These are phyloP conservation scores for Bonnemaisonia californica DNA, from an alignment of 31 red algal species.

Conservation along the genomic window DNA sequence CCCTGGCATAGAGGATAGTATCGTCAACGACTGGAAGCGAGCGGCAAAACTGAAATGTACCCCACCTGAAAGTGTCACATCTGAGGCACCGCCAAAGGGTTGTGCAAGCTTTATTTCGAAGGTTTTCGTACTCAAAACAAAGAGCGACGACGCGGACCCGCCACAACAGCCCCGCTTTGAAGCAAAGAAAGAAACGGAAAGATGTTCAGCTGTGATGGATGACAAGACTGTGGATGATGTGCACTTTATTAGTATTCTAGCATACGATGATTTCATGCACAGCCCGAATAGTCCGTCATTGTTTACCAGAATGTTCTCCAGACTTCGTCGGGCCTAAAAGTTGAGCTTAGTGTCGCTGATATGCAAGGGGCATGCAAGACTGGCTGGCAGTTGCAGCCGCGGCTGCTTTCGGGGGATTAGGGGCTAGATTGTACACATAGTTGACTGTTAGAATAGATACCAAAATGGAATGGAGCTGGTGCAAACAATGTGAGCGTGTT, in stretches of 20 bases:
- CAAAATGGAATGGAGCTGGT: not conserved
- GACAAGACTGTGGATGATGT: conserved; percentile 12
- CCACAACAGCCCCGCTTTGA: not conserved
- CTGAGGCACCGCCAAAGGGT: not conserved
- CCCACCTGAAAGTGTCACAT: not conserved
- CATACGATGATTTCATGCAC: conserved; percentile 23
- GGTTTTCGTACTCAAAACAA: not conserved
- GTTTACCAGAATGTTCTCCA: conserved; percentile 20
- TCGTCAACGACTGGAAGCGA: not conserved
- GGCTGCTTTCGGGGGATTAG: not conserved
- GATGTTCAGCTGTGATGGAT: not conserved
- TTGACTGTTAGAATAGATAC: not conserved
- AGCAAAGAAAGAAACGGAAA: not conserved
- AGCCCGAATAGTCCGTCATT: conserved; percentile 14
- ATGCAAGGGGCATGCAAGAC: not conserved
- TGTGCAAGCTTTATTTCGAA: not conserved
- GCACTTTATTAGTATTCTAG: conserved; percentile 26
- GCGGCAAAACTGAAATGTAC: not conserved
- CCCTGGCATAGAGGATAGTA: not conserved
- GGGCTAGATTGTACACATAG: not conserved
- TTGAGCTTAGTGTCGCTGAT: not conserved
- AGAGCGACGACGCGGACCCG: not conserved
- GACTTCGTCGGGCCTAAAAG: not conserved
- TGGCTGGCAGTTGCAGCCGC: not conserved
- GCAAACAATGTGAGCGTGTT: no score